These are phyloP conservation scores for Cystobasidium slooffiae DNA, from an alignment of 1,284 basidiomycete genomes.

Conservation along the genomic window DNA sequence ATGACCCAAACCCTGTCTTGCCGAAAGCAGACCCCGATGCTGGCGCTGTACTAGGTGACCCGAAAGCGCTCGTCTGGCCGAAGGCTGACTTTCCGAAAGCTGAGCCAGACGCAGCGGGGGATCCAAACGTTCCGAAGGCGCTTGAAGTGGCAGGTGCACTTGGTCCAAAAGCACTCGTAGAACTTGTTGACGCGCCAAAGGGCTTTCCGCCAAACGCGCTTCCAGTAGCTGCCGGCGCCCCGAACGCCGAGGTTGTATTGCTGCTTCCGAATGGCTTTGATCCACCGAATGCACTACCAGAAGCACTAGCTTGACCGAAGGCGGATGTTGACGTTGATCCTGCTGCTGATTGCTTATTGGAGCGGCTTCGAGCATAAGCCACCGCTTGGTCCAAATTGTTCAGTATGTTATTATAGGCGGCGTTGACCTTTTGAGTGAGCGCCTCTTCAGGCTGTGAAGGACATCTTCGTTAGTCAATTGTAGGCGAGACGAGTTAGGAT, in stretches of 20 bases:
- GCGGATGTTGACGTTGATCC: constrained; percentile 12
- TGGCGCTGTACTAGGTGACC: neutral
- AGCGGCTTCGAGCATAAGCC: constrained; percentile 46
- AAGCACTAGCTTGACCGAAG: constrained; percentile 18
- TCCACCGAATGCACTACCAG: constrained; percentile 25
- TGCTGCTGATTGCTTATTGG: constrained; percentile 12
- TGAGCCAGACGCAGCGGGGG: constrained; percentile 49
- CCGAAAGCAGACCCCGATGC: constrained; percentile 17
- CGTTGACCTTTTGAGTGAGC: constrained; percentile 47
- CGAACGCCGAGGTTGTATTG: constrained; percentile 6
- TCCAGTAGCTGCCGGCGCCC: constrained; percentile 45
- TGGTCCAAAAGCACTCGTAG: constrained; percentile 39
- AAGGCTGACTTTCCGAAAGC: constrained; percentile 58
- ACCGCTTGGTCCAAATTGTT: constrained; percentile 49
- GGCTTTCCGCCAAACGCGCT: constrained; percentile 31
- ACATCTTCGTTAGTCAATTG: too few relatives aligned
- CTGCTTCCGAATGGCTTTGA: constrained; percentile 11
- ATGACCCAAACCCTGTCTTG: constrained; percentile 53
- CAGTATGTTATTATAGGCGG: constrained; percentile 46
- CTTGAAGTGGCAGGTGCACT: constrained; percentile 7
- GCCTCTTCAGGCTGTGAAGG: constrained; percentile 50
- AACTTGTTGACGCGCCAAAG: constrained; percentile 40
- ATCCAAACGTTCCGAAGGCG: constrained; percentile 29
- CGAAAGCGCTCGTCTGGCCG: constrained; percentile 38
- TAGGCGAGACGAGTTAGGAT: neutral